Conservation (phyloP, 2,329 filamentous ascomycete genomes). For the Claviceps monticola region DNA sequence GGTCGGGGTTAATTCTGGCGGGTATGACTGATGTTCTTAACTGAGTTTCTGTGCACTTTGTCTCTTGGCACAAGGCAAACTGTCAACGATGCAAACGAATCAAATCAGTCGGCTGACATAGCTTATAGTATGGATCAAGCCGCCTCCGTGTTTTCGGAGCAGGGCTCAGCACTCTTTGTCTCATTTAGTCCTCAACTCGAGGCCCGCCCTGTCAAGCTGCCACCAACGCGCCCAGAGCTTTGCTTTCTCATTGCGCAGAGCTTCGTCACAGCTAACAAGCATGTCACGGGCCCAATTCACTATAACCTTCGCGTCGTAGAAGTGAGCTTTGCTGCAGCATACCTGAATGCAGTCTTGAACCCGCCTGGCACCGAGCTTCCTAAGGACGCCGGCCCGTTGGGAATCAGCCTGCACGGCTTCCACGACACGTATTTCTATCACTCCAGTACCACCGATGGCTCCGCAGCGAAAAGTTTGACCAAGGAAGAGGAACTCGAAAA, state of each 20-base stretch:
- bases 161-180: constrained; percentile 77
- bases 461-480: constrained; percentile 28
- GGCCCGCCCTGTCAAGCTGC: constrained; percentile 68
- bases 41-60: not conserved
- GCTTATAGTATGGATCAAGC: constrained; percentile 78
- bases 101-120: not conserved
- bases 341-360: constrained; percentile 45
- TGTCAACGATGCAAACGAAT: too few relatives aligned
- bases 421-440: constrained; percentile 65
- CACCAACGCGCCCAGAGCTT: constrained; percentile 65
- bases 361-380: constrained; percentile 48
- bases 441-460: constrained; percentile 23
- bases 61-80: not conserved
- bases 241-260: constrained; percentile 91
- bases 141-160: constrained; percentile 83
- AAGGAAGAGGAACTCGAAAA: constrained; percentile 56
- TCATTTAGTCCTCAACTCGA: constrained; percentile 71
- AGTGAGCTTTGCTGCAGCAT: constrained; percentile 73
- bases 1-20: constrained; percentile 92
- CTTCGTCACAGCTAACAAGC: constrained; percentile 88
- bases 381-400: constrained; percentile 67
- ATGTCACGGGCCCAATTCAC: constrained; percentile 81
- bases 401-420: constrained; percentile 72
- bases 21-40: constrained; percentile 35
- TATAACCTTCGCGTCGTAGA: constrained; percentile 97